Evolutionary conservation across 768 basidiomycete species (phyloP).

Genomic region (Mycena albidolilacea): DNA sequence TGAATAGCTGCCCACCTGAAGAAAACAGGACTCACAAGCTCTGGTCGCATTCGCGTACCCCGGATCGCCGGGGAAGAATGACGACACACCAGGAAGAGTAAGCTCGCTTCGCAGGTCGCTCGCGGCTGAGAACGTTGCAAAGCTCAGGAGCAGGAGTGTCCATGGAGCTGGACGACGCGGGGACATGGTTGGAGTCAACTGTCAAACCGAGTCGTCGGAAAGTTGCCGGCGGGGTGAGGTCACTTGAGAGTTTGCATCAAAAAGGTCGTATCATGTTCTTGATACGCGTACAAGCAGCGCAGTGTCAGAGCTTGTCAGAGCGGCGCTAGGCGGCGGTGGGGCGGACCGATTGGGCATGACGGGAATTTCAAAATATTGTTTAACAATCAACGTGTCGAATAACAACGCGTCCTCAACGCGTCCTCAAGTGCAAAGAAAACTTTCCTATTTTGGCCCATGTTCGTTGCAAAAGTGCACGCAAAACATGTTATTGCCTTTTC

Average conservation of each 20-base stretch:
- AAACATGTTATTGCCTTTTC: too few relatives aligned
- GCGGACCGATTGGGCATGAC: not conserved
- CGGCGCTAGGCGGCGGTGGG: too few relatives aligned
- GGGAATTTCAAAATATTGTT: not conserved
- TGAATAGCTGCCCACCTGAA: constrained; percentile 1
- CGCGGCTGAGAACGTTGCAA: constrained; percentile 12
- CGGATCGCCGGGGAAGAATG: constrained; percentile 41
- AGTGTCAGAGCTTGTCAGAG: not conserved
- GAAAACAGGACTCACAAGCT: constrained; percentile 36
- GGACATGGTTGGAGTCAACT: constrained; percentile 14
- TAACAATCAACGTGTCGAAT: constrained; percentile 26
- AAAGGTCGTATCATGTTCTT: not conserved
- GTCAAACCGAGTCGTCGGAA: not conserved
- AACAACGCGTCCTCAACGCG: constrained; percentile 1
- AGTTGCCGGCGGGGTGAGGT: not conserved
- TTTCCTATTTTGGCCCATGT: too few relatives aligned
- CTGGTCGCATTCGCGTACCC: constrained; percentile 43
- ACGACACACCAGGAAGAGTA: constrained; percentile 34
- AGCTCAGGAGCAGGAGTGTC: constrained; percentile 8
- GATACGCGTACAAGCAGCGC: constrained; percentile 1
- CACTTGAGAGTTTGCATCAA: not conserved
- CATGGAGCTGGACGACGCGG: constrained; percentile 10
- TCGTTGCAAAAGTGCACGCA: too few relatives aligned
- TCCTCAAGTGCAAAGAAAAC: too few relatives aligned
- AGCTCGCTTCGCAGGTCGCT: constrained; percentile 30